A percentile compares a stretch with the other conserved stretches of the same genome.
These are phyloP conservation scores for Fusarium sp. DNA, from an alignment of 2,329 filamentous ascomycete genomes.

Conservation along the genomic window DNA sequence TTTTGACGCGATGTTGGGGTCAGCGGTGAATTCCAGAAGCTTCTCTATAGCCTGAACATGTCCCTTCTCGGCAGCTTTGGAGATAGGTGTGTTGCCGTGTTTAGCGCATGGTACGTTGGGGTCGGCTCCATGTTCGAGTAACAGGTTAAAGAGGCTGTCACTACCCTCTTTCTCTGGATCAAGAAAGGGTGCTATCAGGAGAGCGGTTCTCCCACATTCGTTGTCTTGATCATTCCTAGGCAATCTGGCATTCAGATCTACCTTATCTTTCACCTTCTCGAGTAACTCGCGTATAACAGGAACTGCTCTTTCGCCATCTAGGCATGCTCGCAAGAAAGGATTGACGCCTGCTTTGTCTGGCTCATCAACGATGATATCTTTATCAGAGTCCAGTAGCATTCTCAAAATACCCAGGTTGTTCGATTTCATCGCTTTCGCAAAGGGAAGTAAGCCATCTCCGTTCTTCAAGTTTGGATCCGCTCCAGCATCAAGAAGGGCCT, in stretches of 20 bases:
- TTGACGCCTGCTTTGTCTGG: not conserved
- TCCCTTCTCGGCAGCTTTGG: not conserved
- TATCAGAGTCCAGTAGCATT: fast-evolving
- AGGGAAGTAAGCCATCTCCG: not conserved
- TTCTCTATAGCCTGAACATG: not conserved
- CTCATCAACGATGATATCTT: not conserved
- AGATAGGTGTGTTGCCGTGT: not conserved
- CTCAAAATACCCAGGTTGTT: fast-evolving
- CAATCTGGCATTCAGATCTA: not conserved
- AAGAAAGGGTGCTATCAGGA: not conserved
- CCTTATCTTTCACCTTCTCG: not conserved
- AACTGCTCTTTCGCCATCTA: not conserved
- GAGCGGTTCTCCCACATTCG: not conserved
- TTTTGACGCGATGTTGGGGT: not conserved
- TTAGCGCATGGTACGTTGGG: not conserved
- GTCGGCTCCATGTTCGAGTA: not conserved
- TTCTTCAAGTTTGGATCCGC: not conserved
- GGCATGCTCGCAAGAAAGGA: not conserved
- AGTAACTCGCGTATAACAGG: not conserved
- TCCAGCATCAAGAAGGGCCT: not conserved
- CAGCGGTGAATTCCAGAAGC: not conserved
- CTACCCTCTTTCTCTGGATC: not conserved
- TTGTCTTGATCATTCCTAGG: fast-evolving
- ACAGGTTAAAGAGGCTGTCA: not conserved
- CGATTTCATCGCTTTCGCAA: not conserved